Percentiles rank a stretch among this genome's conserved stretches.
Conservation (phyloP, 177 flowering plant genomes). For the Vitis hybrid region DNA sequence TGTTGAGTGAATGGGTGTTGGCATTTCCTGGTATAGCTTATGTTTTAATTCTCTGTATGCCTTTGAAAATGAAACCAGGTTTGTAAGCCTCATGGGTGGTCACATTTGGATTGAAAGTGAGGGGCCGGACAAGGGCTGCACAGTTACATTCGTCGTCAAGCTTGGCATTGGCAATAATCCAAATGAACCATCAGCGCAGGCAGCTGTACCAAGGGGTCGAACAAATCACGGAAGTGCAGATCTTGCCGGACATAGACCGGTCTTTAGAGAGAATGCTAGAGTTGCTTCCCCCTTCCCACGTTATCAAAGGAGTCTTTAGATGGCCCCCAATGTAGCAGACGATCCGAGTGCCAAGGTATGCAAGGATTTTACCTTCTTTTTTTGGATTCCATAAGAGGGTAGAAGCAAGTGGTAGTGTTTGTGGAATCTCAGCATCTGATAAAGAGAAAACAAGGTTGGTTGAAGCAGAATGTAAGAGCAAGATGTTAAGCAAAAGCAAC, state of each 20-base stretch:
- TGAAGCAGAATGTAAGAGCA: too few relatives aligned
- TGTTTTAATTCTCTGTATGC: background rate
- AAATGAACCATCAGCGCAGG: constrained; percentile 23
- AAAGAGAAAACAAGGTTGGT: too few relatives aligned
- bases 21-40: too few relatives aligned
- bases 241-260: constrained; percentile 14
- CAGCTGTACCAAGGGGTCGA: constrained; percentile 19
- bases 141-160: constrained; percentile 41
- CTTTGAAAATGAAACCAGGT: constrained; percentile 34
- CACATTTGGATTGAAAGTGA: constrained; percentile 77
- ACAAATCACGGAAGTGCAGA: constrained; percentile 26
- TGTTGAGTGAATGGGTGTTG: too few relatives aligned
- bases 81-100: constrained; percentile 68
- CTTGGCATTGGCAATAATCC: constrained; percentile 41
- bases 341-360: background rate
- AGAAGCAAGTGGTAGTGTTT: background rate
- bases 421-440: too few relatives aligned
- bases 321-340: background rate
- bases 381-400: background rate
- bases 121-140: constrained; percentile 48
- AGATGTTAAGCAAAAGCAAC: too few relatives aligned
- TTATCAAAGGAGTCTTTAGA: constrained; percentile 32
- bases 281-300: constrained; percentile 9
- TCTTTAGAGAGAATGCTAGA: constrained; percentile 7
- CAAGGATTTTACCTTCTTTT: background rate